These are phyloP conservation scores for Epipyxis sp. DNA, from an alignment of 108 stramenopile species.

Conservation along the genomic window DNA sequence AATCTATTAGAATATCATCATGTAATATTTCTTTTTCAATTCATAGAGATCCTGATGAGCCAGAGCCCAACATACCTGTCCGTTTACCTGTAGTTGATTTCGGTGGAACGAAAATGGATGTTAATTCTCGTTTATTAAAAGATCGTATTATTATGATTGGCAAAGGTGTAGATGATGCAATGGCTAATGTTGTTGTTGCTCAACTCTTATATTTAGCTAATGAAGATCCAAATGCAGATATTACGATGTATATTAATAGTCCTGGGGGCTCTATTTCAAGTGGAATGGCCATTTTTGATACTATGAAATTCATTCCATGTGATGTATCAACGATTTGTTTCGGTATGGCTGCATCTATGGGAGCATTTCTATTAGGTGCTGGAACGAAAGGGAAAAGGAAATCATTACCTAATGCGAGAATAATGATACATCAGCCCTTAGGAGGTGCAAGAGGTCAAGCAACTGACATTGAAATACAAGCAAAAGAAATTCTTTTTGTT, in stretches of 20 bases:
- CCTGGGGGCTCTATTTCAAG: slow-evolving; percentile 81
- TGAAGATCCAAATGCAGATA: slow-evolving; percentile 85
- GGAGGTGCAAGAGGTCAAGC: slow-evolving; percentile 94
- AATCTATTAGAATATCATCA: too few species aligned
- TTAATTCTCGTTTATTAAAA: slow-evolving; percentile 82
- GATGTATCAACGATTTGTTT: slow-evolving; percentile 92
- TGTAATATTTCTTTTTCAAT: too few species aligned
- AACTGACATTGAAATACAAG: slow-evolving; percentile 94
- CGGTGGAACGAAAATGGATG: slow-evolving; percentile 80
- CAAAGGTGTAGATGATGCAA: slow-evolving; percentile 83
- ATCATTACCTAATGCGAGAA: slow-evolving; percentile 82
- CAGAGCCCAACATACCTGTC: background rate
- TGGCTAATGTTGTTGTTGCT: slow-evolving; percentile 78
- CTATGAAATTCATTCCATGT: slow-evolving; percentile 94
- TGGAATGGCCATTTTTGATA: slow-evolving; percentile 93
- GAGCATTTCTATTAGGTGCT: slow-evolving; percentile 87
- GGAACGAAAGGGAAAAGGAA: slow-evolving; percentile 78
- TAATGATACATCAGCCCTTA: slow-evolving; percentile 97
- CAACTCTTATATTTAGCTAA: slow-evolving; percentile 88
- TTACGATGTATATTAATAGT: slow-evolving; percentile 91
- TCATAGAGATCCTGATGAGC: slow-evolving; percentile 3
- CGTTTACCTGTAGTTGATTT: slow-evolving; percentile 64
- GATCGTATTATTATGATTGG: slow-evolving; percentile 87
- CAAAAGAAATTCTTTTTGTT: slow-evolving; percentile 91
- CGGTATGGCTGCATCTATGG: slow-evolving; percentile 95